These are phyloP conservation scores for Diaporthe amygdali DNA, from an alignment of 2,329 filamentous ascomycete species.

Conservation along the genomic window DNA sequence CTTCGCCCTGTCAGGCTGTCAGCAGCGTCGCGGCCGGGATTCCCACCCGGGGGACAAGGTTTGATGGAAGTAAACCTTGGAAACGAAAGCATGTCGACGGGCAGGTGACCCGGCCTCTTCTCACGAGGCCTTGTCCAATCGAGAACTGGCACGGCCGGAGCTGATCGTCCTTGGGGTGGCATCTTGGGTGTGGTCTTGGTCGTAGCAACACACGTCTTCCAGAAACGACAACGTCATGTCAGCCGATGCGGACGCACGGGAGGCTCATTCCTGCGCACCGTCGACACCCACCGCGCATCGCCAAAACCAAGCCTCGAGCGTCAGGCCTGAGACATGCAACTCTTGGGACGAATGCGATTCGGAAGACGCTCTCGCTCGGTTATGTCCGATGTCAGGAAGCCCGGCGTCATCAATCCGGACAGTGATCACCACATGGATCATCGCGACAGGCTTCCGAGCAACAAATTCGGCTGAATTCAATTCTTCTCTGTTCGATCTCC, in stretches of 20 bases:
- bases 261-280: not conserved
- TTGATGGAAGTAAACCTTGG: not conserved
- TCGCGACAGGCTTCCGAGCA: not conserved
- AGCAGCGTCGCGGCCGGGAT: not conserved
- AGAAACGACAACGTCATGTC: not conserved
- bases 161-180: not conserved
- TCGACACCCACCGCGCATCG: not conserved
- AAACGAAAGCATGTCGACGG: not conserved
- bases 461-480: not conserved
- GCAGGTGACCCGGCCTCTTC: no score
- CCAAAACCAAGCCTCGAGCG: not conserved
- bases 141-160: not conserved
- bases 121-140: no score
- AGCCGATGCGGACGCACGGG: not conserved
- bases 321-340: slow-evolving; percentile 10
- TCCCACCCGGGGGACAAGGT: not conserved
- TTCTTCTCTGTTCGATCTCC: not conserved
- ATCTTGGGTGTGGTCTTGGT: no score
- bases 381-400: not conserved
- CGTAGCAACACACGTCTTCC: not conserved
- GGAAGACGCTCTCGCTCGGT: not conserved
- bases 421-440: slow-evolving; percentile 11
- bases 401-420: not conserved
- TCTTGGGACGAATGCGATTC: not conserved
- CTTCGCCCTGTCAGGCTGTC: not conserved